Evolutionary conservation across 768 basidiomycete species (phyloP), one percentile per base, ranked within the genome.

Genomic region (Mycena chlorophos): DNA sequence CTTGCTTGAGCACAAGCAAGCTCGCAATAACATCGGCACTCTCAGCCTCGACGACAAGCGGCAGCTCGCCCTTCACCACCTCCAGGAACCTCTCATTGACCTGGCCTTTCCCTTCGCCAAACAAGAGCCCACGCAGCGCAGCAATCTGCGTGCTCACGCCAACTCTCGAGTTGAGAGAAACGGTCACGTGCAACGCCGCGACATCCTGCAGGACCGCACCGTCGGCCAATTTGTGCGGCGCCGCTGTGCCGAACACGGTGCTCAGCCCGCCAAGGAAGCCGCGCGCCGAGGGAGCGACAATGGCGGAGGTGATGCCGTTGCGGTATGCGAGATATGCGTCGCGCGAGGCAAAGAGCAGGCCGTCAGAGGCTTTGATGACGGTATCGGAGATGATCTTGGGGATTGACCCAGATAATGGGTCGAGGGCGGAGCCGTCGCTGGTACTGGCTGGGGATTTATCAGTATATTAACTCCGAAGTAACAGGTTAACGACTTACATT

Each of bases 21-120:
- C 84, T 80, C 0, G 88, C 83, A 63, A 94, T 93, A 52, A 86
- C 74, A 68, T 94, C 91, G 12, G 88, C 89, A 63, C 80, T 88
- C 52, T 86, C 76, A 17, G 83, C 85, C 2, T 81, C 72, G 22
- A 93, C 70, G 1, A 91, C 87, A 14, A 94, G 72, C 0, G 87
- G 82, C 0, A 86, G 65, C 25, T 71, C 57, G n/a, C 88, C 86
- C 79, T 87, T 52, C 5, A 26, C 46, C 17, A 46, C 1, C 28
- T 38, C 39, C 8, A 19, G 17, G 12, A 20, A 3, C 19, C 34
- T 70, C 67, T 72, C 55, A 23, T 65, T 66, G 42, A 71, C 73
- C 51, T 69, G 66, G 54, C 63, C 57, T 60, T 76, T n/a, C n/a
- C n/a, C n/a, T n/a, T 60, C 53, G 12, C 59, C 55, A 19, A 79